Evolutionary conservation across 2,329 filamentous ascomycete genomes (phyloP).

Genomic region (Fusarium torreyae): DNA sequence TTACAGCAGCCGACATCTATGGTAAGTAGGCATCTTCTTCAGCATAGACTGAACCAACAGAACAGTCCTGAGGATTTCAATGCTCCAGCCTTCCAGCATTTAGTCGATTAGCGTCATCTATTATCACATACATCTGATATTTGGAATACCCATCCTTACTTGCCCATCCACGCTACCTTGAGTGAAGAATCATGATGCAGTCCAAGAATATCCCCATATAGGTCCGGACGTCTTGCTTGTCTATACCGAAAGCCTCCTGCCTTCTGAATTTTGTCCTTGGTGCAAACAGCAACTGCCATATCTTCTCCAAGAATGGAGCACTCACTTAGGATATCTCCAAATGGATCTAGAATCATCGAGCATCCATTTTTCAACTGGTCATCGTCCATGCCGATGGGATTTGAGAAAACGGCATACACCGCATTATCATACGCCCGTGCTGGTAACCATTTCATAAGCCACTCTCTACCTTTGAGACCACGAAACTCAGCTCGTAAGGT

Average conservation of each 20-base stretch:
- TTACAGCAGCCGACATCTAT: too few relatives aligned
- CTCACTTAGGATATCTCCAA: neutral
- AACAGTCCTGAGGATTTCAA: too few relatives aligned
- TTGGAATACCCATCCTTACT: neutral
- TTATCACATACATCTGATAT: too few relatives aligned
- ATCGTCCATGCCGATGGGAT: conserved; percentile 1
- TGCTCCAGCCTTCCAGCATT: too few relatives aligned
- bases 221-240: neutral
- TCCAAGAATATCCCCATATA: neutral
- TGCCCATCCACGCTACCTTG: neutral
- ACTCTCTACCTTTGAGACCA: neutral
- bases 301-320: conserved; percentile 1
- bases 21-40: too few relatives aligned
- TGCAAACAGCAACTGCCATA: neutral
- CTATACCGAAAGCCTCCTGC: conserved; percentile 1
- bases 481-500: neutral
- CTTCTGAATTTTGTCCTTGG: neutral
- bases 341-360: conserved; percentile 5
- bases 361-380: neutral
- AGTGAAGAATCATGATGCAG: neutral
- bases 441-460: conserved; percentile 7
- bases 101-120: too few relatives aligned
- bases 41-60: too few relatives aligned
- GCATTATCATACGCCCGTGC: conserved; percentile 6
- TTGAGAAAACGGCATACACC: neutral